phyloP scores from a whole-genome alignment of 768 basidiomycete genomes.

The Tylopilus plumbeoviolaceoides region DNA sequence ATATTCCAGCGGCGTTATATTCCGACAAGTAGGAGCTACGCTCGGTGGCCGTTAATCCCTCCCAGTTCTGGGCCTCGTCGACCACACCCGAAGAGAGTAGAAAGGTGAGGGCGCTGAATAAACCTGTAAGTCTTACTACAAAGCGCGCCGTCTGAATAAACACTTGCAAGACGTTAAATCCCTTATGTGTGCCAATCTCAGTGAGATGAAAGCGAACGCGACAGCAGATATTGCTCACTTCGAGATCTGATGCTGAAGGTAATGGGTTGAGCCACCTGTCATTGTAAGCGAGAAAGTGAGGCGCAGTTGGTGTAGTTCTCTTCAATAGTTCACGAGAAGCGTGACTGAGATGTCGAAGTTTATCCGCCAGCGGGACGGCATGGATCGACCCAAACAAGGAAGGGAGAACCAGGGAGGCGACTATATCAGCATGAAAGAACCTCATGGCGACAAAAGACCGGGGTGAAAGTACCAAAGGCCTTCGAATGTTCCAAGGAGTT shows the following conservation, averaged over 20 bases:
- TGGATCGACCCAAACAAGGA: constrained; percentile 6
- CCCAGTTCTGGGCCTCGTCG: constrained; percentile 47
- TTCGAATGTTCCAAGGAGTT: not conserved
- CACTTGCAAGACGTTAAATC: constrained; percentile 33
- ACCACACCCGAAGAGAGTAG: constrained; percentile 36
- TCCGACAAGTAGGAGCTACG: constrained; percentile 41
- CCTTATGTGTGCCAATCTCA: constrained; percentile 13
- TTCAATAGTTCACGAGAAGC: constrained; percentile 20
- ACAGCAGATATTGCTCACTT: constrained; percentile 26
- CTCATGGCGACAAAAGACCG: constrained; percentile 11
- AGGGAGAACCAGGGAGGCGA: not conserved
- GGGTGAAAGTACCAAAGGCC: not conserved
- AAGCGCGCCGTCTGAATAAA: not conserved
- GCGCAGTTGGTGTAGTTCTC: constrained; percentile 37
- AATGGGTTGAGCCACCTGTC: constrained; percentile 35
- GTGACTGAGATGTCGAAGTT: constrained; percentile 20
- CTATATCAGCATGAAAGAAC: constrained; percentile 4
- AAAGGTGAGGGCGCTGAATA: constrained; percentile 38
- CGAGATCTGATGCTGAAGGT: constrained; percentile 23
- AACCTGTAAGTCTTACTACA: not conserved
- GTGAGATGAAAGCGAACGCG: not conserved
- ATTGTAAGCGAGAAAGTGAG: constrained; percentile 44
- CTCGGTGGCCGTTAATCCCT: constrained; percentile 32
- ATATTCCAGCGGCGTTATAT: constrained; percentile 52
- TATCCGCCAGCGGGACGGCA: constrained; percentile 21